These are phyloP conservation scores for Scedosporium minutisporum DNA, from an alignment of 2,329 filamentous ascomycete species.

Conservation along the genomic window DNA sequence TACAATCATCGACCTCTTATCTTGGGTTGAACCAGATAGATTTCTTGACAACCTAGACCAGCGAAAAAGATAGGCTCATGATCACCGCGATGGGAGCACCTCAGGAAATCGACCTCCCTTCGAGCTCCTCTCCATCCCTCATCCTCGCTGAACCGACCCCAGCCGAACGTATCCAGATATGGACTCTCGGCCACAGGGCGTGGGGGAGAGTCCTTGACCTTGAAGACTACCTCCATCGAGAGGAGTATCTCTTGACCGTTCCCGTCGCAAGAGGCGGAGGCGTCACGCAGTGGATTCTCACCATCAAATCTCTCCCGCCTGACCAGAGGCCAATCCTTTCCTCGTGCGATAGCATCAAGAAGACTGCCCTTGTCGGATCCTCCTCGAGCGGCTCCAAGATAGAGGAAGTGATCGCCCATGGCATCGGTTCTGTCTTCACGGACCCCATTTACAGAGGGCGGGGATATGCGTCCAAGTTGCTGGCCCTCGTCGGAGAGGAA, in stretches of 20 bases:
- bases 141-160: conserved; percentile 46
- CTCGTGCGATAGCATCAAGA: conserved; percentile 55
- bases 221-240: conserved; percentile 49
- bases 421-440: conserved; percentile 73
- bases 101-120: conserved; percentile 2
- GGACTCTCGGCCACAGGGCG: conserved; percentile 42
- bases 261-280: conserved; percentile 50
- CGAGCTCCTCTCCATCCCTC: conserved; percentile 14
- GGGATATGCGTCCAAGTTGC: conserved; percentile 72
- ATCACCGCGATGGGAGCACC: conserved; percentile 2
- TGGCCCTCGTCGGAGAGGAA: conserved; percentile 48
- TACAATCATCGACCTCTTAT: neutral
- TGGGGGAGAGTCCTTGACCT: conserved; percentile 51
- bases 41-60: neutral
- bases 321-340: conserved; percentile 45
- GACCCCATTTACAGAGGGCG: conserved; percentile 54
- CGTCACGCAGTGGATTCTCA: conserved; percentile 56
- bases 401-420: conserved; percentile 43
- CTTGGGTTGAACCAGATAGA: neutral
- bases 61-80: neutral
- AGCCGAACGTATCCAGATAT: conserved; percentile 43
- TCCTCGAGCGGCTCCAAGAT: neutral
- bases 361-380: conserved; percentile 34
- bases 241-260: conserved; percentile 45
- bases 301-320: conserved; percentile 28